Evolutionary conservation across 805 yeast genomes (phyloP).

Genomic region (Wickerhamiella parazyma): DNA sequence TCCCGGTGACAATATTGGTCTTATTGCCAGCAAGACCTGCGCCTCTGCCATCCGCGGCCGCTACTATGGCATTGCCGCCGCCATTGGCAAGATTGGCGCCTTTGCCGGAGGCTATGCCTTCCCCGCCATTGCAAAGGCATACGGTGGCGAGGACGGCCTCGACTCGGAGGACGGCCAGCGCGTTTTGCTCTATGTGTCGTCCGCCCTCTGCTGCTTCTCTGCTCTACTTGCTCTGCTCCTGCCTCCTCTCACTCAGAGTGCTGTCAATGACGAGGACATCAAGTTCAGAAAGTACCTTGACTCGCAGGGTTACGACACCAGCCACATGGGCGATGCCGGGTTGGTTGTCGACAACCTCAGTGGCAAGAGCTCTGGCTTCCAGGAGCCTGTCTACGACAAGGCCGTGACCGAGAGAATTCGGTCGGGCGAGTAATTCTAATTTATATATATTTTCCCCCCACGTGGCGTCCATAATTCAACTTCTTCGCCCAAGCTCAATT

Average conservation of each 20-base stretch:
- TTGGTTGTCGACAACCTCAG: not conserved
- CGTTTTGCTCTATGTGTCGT: conserved; percentile 72
- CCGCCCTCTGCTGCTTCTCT: conserved; percentile 60
- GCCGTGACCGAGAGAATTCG: too few species aligned
- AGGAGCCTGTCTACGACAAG: not conserved
- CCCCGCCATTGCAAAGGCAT: conserved; percentile 58
- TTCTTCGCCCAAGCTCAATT: too few species aligned
- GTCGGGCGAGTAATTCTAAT: too few species aligned
- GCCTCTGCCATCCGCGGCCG: conserved; percentile 85
- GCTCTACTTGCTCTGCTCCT: conserved; percentile 56
- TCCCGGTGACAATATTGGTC: conserved; percentile 85
- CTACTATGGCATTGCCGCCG: conserved; percentile 84
- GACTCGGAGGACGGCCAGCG: conserved; percentile 36
- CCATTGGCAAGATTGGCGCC: conserved; percentile 84
- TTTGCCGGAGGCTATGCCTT: conserved; percentile 81
- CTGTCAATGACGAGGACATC: conserved; percentile 65
- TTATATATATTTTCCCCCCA: too few species aligned
- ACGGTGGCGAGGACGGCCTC: conserved; percentile 31
- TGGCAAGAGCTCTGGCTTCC: not conserved
- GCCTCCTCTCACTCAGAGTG: conserved; percentile 75
- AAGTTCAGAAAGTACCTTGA: conserved; percentile 54
- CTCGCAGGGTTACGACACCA: conserved; percentile 55
- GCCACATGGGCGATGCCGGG: conserved; percentile 32
- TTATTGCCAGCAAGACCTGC: conserved; percentile 72
- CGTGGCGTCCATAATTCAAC: too few species aligned